Evolutionary conservation across 495 filamentous ascomycete genomes (phyloP).

Genomic region (Niebla homalea): DNA sequence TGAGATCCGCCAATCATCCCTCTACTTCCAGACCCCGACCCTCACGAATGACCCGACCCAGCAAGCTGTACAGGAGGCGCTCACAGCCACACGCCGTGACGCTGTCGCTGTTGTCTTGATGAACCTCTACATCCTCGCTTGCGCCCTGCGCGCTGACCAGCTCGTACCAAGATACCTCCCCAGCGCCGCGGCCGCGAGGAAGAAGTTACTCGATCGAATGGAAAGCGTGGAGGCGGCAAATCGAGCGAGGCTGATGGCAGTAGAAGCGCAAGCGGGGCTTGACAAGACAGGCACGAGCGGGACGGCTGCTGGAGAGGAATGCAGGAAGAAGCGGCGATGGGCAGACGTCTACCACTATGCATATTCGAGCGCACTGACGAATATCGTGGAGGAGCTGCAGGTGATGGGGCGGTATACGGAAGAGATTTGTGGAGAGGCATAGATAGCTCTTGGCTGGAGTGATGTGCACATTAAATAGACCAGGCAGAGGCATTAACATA

Average conservation of each 20-base stretch:
- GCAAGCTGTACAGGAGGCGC: constrained; percentile 11
- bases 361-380: constrained; percentile 40
- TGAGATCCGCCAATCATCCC: constrained; percentile 40
- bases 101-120: constrained; percentile 43
- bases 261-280: constrained; percentile 2
- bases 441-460: too few relatives aligned
- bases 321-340: constrained; percentile 24
- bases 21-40: constrained; percentile 39
- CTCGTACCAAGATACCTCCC: constrained; percentile 44
- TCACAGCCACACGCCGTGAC: constrained; percentile 38
- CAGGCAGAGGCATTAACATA: too few relatives aligned
- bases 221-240: constrained; percentile 30
- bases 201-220: constrained; percentile 38
- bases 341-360: constrained; percentile 36
- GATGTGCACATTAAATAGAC: too few relatives aligned
- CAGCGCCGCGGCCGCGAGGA: constrained; percentile 36
- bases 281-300: constrained; percentile 24
- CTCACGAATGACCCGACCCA: constrained; percentile 17
- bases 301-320: constrained; percentile 9
- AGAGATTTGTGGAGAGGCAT: constrained; percentile 36
- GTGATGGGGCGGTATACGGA: constrained; percentile 39
- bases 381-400: constrained; percentile 40
- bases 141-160: constrained; percentile 34
- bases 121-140: constrained; percentile 44
- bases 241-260: constrained; percentile 6